Base-by-base conservation (phyloP, 768 basidiomycete genomes). In the Phylloporus sp. region DNA sequence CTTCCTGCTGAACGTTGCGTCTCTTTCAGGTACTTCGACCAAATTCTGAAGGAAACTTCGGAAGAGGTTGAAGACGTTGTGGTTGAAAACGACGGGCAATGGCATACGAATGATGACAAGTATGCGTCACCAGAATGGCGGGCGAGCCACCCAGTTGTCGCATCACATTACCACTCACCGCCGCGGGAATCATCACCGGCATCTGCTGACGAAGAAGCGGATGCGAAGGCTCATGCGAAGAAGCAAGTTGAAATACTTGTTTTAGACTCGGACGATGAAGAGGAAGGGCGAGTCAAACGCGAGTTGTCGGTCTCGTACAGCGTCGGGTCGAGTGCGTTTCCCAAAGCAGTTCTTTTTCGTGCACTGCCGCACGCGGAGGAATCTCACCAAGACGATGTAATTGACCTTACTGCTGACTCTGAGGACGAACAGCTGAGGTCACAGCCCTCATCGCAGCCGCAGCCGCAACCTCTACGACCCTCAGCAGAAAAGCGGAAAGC, bases 71-170 rank as follows among this genome's bases (percentile, higher is more conserved):
- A 99, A 45, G 91, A 97, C 57, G 93, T 99, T 23, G 79, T 95
- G 49, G 84, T 99, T 15, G 95, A 99, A 68, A 82, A 91, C 6
- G 86, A 95, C 65, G 95, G 93, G 2, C 87, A 95, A 66, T 99
- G 97, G 97, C 95, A 97, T 66, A 93, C 93, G 1, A 73, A 80
- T 16, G 93, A 98, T 70, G 80, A 88, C 72, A 91, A 88, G 69
- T 88, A 80, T 61, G 92, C 81, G 2, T 93, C 91, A 18, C 60
- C 72, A 2, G 72, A 68, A 27, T 97, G 94, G 93, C 81, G 77
- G 58, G 76, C 77, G 39, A 58, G 69, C 0, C 82, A 87, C 66
- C 74, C 80, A 12, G 66, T 68, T 18, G 53, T 62, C 5, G 55
- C 53, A 8, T 49, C 59, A 7, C 59, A 63, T 41, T 46, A 62